Evolutionary conservation across 2,329 filamentous ascomycete species (phyloP).

Genomic region (Fusarium tupiense): DNA sequence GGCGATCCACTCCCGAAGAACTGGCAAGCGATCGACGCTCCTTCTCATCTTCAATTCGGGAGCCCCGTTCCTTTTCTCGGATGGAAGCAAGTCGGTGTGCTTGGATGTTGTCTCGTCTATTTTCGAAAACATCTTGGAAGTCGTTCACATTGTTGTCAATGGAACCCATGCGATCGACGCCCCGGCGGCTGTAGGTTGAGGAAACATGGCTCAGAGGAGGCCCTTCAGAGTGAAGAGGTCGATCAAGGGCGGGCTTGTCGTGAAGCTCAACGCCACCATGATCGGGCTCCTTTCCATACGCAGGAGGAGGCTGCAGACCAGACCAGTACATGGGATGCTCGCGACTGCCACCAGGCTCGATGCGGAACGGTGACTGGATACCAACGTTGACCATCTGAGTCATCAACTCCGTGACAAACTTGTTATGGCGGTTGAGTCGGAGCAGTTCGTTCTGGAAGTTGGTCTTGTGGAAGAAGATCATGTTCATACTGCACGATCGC

Average conservation of each 20-base stretch:
- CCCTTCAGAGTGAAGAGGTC: conserved; percentile 18
- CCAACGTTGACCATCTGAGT: conserved; percentile 82
- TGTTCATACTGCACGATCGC: conserved; percentile 86
- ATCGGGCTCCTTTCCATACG: conserved; percentile 45
- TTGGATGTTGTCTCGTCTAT: conserved; percentile 50
- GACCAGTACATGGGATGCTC: conserved; percentile 72
- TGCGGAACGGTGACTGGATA: conserved; percentile 77
- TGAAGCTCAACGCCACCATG: conserved; percentile 16
- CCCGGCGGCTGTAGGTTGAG: conserved; percentile 31
- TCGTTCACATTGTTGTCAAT: conserved; percentile 52
- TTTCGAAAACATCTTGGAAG: conserved; percentile 59
- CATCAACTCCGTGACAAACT: conserved; percentile 93
- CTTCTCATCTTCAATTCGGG: conserved; percentile 41
- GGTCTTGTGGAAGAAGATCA: conserved; percentile 97
- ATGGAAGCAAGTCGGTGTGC: conserved; percentile 52
- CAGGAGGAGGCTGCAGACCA: conserved; percentile 49
- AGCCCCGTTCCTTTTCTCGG: conserved; percentile 49
- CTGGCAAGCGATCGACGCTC: conserved; percentile 42
- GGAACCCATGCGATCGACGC: conserved; percentile 37
- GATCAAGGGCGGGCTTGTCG: conserved; percentile 14
- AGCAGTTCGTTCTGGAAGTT: conserved; percentile 96
- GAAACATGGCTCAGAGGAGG: conserved; percentile 19
- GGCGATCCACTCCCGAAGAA: conserved; percentile 42
- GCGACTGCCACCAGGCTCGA: conserved; percentile 73
- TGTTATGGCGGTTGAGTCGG: conserved; percentile 89